Evolutionary conservation across 2,329 filamentous ascomycete genomes (phyloP).

Genomic region (Xylariales sp.): DNA sequence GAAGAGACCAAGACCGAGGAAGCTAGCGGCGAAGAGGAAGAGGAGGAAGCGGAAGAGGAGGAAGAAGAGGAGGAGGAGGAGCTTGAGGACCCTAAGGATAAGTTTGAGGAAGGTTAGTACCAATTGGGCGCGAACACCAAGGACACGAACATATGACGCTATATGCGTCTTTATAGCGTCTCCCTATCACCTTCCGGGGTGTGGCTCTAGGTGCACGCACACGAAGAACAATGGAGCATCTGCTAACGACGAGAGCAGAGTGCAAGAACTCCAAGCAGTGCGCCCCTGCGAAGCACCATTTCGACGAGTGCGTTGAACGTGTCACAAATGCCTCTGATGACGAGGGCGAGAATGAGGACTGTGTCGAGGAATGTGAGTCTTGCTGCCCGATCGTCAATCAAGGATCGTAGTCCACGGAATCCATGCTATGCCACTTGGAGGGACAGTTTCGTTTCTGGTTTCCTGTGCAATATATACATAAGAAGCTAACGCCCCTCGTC

Average conservation of each 20-base stretch:
- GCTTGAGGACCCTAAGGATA: slow-evolving; percentile 85
- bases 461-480: neutral
- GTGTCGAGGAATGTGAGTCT: slow-evolving; percentile 96
- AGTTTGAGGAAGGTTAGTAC: slow-evolving; percentile 88
- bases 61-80: slow-evolving; percentile 88
- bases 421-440: neutral
- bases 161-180: slow-evolving; percentile 11
- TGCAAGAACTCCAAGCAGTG: slow-evolving; percentile 90
- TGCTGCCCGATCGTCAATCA: neutral
- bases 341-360: slow-evolving; percentile 93
- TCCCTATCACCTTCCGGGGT: slow-evolving; percentile 8
- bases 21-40: slow-evolving; percentile 58
- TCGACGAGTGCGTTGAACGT: slow-evolving; percentile 96
- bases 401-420: neutral
- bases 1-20: slow-evolving; percentile 53
- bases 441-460: neutral
- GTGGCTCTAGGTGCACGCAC: slow-evolving; percentile 7
- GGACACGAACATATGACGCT: slow-evolving; percentile 14
- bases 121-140: slow-evolving; percentile 14
- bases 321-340: slow-evolving; percentile 78
- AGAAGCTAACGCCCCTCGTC: slow-evolving; percentile 11
- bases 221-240: slow-evolving; percentile 1
- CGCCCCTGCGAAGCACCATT: slow-evolving; percentile 93
- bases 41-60: slow-evolving; percentile 77
- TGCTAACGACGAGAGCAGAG: slow-evolving; percentile 64